Base-by-base conservation (phyloP, 306 rosid genomes). In the Hylodesmum podocarpum region DNA sequence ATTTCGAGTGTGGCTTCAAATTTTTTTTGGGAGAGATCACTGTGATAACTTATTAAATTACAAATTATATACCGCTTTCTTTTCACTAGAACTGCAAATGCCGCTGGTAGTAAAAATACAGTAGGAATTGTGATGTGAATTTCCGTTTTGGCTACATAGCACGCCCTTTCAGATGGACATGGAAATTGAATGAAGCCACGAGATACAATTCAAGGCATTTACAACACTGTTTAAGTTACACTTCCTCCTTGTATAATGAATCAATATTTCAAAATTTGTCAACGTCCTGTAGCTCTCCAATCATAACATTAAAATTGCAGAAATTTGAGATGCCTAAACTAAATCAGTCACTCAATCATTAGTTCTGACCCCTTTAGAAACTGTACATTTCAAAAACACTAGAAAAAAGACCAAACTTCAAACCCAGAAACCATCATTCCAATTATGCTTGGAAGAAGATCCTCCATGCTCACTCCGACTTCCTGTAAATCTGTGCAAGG, bases 401-500 rank as follows among this genome's bases (percentile, higher is more conserved):
- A 66, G 73, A 63, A 74, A 73, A 50, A 33, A 21, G 11, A 36
- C 65, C 37, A 64, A 63, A 13, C 69, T 69, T 71, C 68, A 89
- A 82, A 80, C 88, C 89, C 91, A 84, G 77, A 18, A 75, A 43
- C 84, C 81, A 55, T 82, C 84, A 50, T 84, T 87, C 89, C 88
- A 79, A 81, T 33, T 70, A 16, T 81, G 88, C 80, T 79, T 91
- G 40, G 92, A 80, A 66, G 89, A 88, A 41, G 68, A 76, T 37
- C 88, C 96, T 33, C 96, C 92, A n/a, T 94, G 98, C 77, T 94
- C 98, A 59, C 98, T 93, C 89, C 87, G 87, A 78, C 98, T 94
- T 44, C 97, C 97, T 1, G 91, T 51, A 72, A 83, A 84, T 86
- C 89, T 89, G 77, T 91, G 85, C 5, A 94, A 74, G 5, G 92